These are phyloP conservation scores for Vicia villosa DNA, from an alignment of 306 rosid genomes.

Conservation along the genomic window DNA sequence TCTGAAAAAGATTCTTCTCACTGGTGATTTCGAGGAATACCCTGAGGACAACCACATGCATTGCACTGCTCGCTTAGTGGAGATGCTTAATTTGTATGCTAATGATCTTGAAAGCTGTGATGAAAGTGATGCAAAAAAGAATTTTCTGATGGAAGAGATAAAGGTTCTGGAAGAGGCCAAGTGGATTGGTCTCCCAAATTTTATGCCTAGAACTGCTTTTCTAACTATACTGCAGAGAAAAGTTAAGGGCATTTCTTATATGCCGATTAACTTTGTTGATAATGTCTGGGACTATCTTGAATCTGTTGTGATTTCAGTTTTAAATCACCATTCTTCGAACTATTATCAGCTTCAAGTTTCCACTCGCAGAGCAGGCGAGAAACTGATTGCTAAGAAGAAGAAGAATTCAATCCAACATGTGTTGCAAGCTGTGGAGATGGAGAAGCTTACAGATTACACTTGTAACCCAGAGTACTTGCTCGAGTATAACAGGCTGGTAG, in stretches of 20 bases:
- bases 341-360: conserved; percentile 52
- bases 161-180: conserved; percentile 46
- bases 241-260: conserved; percentile 33
- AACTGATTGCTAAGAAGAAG: conserved; percentile 40
- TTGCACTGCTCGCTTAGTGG: conserved; percentile 47
- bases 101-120: not conserved
- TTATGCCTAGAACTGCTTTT: conserved; percentile 51
- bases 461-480: conserved; percentile 42
- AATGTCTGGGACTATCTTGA: conserved; percentile 51
- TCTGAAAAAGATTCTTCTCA: conserved; percentile 42
- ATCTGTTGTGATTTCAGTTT: conserved; percentile 31
- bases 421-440: conserved; percentile 51
- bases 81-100: conserved; percentile 31
- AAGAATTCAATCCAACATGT: conserved; percentile 36
- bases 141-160: conserved; percentile 47
- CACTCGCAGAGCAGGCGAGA: conserved; percentile 17
- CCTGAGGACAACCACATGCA: conserved; percentile 34
- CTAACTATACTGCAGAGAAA: conserved; percentile 33
- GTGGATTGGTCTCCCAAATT: conserved; percentile 53
- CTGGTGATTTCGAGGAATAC: conserved; percentile 51
- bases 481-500: conserved; percentile 41
- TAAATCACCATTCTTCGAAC: conserved; percentile 29
- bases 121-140: conserved; percentile 6
- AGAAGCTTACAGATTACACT: conserved; percentile 50
- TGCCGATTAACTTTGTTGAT: conserved; percentile 42